Percentiles rank a stretch among this genome's conserved stretches.
Evolutionary conservation across 345 rosid species (phyloP).

Genomic region (Salix purpurea): DNA sequence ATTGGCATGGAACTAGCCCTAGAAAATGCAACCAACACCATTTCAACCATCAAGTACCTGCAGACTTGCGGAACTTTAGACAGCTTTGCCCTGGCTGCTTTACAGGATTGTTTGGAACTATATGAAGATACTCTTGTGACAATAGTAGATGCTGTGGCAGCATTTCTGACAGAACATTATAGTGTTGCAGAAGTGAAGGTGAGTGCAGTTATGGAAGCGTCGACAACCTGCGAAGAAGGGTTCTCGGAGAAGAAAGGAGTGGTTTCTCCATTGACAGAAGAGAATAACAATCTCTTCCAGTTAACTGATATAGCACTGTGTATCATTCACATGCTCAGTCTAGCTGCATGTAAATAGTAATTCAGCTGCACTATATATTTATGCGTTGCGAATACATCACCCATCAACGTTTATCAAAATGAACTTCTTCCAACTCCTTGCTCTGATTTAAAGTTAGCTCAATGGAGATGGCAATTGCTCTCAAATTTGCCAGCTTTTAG

Average conservation of each 20-base stretch:
- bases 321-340: conserved; percentile 32
- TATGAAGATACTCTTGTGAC: conserved; percentile 37
- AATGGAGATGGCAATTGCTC: background rate
- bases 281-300: conserved; percentile 45
- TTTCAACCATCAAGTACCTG: conserved; percentile 35
- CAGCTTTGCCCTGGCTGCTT: conserved; percentile 28
- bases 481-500: background rate
- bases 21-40: conserved; percentile 45
- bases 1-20: conserved; percentile 55
- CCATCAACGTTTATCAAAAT: background rate
- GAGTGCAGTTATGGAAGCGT: conserved; percentile 46
- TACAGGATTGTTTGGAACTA: conserved; percentile 46
- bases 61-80: conserved; percentile 25
- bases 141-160: conserved; percentile 39
- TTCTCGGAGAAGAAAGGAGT: conserved; percentile 38
- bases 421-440: background rate
- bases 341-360: background rate
- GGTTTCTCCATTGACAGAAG: conserved; percentile 39
- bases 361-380: background rate
- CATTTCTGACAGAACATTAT: conserved; percentile 35
- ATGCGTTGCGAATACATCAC: background rate
- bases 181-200: conserved; percentile 33
- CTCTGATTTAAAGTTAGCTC: background rate
- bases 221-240: conserved; percentile 53
- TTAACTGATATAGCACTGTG: conserved; percentile 51